These are phyloP conservation scores for Arthrobotrys sinensis DNA, from an alignment of 2,329 filamentous ascomycete genomes.

Conservation along the genomic window DNA sequence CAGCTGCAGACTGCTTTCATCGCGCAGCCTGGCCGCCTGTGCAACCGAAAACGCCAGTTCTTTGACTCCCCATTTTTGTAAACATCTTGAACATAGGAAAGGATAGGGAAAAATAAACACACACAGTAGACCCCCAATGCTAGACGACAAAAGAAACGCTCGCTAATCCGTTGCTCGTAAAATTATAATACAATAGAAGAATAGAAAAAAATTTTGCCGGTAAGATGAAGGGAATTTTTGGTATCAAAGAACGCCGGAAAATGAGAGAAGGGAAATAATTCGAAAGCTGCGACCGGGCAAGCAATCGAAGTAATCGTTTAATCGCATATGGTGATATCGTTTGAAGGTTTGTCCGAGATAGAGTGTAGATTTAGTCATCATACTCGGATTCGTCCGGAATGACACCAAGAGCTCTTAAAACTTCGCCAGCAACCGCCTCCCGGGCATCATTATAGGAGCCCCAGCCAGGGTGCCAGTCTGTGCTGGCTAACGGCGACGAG, in stretches of 20 bases:
- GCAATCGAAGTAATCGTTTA: conserved; percentile 11
- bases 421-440: conserved; percentile 58
- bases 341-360: neutral
- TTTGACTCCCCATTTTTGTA: conserved; percentile 10
- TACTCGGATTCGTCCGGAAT: conserved; percentile 58
- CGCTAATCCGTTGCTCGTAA: conserved; percentile 41
- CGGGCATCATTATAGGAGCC: conserved; percentile 59
- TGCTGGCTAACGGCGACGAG: conserved; percentile 54
- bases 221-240: neutral
- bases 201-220: conserved; percentile 4
- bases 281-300: conserved; percentile 29
- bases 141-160: conserved; percentile 33
- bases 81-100: conserved; percentile 11
- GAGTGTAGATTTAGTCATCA: conserved; percentile 33
- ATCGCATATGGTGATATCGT: conserved; percentile 15
- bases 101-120: conserved; percentile 14
- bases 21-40: neutral
- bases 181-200: conserved; percentile 20
- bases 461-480: conserved; percentile 59
- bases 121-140: conserved; percentile 37
- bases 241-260: conserved; percentile 2
- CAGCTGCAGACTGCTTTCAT: conserved; percentile 3
- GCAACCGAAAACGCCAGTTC: conserved; percentile 33
- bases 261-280: conserved; percentile 5
- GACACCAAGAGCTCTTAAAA: conserved; percentile 49